Base-by-base conservation (phyloP, 2,329 filamentous ascomycete species). In the Aspergillus uvarum region DNA sequence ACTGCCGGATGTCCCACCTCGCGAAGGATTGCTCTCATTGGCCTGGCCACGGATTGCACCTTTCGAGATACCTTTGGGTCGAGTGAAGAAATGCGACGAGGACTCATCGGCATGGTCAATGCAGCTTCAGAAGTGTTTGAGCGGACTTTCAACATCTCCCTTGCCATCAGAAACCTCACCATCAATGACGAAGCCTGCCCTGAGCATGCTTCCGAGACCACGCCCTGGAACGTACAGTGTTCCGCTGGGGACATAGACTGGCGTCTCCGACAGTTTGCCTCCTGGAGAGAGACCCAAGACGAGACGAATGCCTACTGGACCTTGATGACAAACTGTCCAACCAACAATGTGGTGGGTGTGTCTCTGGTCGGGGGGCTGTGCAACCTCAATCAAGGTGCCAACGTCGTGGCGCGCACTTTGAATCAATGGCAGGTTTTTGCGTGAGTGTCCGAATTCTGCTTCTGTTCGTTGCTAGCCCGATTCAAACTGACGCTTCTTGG, bases 341-440 rank as follows among this genome's bases (percentile, higher is more conserved):
- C 91, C 0, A 89, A 86, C 49, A 84, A 89, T 31, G 91, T 93
- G 54, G 92, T 98, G 44, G 94, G 94, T 0, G 82, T 97, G 32
- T 91, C 94, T 4, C 97, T 92, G 63, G 54, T 70, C 5, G 92
- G 93, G 35, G 90, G 96, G 75, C 84, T 92, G 48, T 97, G 94
- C 72, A 64, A 56, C 26, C 55, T 60, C 4, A 52, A 59, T 2
- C 55, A 32, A 44, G 59, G 65, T 35, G 88, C 92, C 59, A 97
- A 96, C 72, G 90, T 97, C 0, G 91, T 98, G 38, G 87, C 93
- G n/a, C 86, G 85, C 63, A 95, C 92, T 0, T 82, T 84, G 24
- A 88, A 86, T 1, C 92, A 97, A 74, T 98, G 93, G 93, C 92
- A 96, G 75, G 90, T 97, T 59, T 91, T 97, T 76, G 93, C 94